Evolutionary conservation across 371 early-diverging fungal species (phyloP).

Genomic region (Mucor piriformis): DNA sequence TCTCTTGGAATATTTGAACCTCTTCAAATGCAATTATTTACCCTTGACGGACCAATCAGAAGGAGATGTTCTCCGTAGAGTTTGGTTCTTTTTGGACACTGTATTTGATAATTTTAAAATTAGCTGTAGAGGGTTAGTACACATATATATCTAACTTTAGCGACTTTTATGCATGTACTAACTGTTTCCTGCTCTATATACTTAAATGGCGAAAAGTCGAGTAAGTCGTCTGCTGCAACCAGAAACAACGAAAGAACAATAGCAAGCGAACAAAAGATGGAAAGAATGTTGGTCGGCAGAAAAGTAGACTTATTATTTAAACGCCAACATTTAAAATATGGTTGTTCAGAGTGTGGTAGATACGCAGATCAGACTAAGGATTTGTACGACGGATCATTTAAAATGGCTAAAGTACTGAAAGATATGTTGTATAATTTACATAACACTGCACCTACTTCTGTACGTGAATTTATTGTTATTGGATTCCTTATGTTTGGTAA

Average conservation of each 20-base stretch:
- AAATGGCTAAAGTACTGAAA: conserved; percentile 22
- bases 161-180: conserved; percentile 19
- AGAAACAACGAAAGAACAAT: conserved; percentile 14
- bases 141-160: conserved; percentile 13
- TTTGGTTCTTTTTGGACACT: conserved; percentile 1
- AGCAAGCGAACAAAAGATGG: conserved; percentile 15
- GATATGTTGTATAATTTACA: conserved; percentile 21
- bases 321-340: conserved; percentile 19
- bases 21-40: conserved; percentile 13
- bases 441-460: conserved; percentile 12
- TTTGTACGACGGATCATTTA: conserved; percentile 15
- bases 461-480: conserved; percentile 19
- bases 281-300: conserved; percentile 12
- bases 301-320: conserved; percentile 18
- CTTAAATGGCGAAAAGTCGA: conserved; percentile 16
- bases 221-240: conserved; percentile 10
- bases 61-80: conserved; percentile 13
- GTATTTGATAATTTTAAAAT: conserved; percentile 7
- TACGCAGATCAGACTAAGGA: conserved; percentile 21
- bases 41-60: conserved; percentile 12
- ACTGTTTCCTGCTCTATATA: conserved; percentile 19
- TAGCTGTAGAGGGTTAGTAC: conserved; percentile 17
- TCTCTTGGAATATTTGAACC: conserved; percentile 7
- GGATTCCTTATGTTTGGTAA: conserved; percentile 19
- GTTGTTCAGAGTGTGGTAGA: conserved; percentile 20